Evolutionary conservation across 1,284 basidiomycete genomes (phyloP), one percentile per base, ranked within the genome.

Genomic region (Ustilago loliicola): DNA sequence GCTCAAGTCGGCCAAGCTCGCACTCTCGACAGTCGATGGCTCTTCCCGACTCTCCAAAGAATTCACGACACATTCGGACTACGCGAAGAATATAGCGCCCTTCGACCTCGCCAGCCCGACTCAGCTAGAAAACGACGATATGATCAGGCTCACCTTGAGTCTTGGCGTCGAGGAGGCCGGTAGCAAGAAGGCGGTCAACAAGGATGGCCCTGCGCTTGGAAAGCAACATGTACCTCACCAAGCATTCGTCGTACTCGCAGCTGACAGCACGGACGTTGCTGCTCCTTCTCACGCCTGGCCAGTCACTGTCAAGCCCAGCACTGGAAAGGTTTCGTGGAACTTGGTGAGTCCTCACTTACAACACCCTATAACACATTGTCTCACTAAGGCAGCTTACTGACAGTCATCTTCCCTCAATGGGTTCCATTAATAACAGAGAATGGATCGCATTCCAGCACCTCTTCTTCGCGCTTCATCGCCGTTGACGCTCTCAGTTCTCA

Each of bases 151-250:
- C 47, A 65, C 53, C 8, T 78, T 80, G 59, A 71, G 55, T 48
- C 54, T 80, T 40, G 70, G 61, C 23, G 66, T 77, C 23, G 53
- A 77, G 48, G 71, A 69, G 40, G 38, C 34, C 2, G 58, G 38
- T 1, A 55, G 60, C n/a, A 64, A 69, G 56, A 51, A 55, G 51
- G 59, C 53, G 15, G 55, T 21, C 34, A 72, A 63, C 45, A 66
- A 73, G 51, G 70, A 72, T 8, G 61, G 58, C 19, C 30, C 69
- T 50, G 61, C 61, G 4, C 56, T 75, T 2, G 69, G 69, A 11
- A 76, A 72, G 54, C 66, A 75, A 51, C 65, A 79, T 30, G 63
- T 72, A 4, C 80, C 80, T 17, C 80, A 81, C 36, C 80, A 81
- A 45, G 67, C 74, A 1, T 73, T 76, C 2, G 72, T 77, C 7